phyloP scores from a whole-genome alignment of 495 filamentous ascomycete species.

The Penicillium goetzii region DNA sequence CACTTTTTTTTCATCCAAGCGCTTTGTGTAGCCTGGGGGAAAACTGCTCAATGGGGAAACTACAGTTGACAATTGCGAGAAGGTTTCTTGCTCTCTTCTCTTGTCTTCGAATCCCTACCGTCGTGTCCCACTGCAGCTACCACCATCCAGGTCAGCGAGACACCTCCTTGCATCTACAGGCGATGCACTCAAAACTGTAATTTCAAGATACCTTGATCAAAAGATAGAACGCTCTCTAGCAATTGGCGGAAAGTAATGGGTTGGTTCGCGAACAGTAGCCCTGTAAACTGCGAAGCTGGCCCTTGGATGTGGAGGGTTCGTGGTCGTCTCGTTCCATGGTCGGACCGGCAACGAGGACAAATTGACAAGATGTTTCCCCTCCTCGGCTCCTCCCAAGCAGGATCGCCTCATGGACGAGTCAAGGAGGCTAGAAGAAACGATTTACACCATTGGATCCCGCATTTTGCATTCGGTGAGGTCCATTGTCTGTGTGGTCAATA shows the following conservation, averaged over 20 bases:
- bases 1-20: background rate
- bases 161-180: conserved; percentile 2
- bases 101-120: background rate
- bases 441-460: conserved; percentile 1
- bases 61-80: background rate
- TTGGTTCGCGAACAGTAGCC: background rate
- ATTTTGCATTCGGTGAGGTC: background rate
- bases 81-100: background rate
- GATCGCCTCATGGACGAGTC: background rate
- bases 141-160: background rate
- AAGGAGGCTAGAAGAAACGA: background rate
- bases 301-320: conserved; percentile 7
- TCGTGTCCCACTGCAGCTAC: conserved; percentile 1
- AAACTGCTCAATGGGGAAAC: background rate
- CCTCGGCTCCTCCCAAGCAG: background rate
- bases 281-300: conserved; percentile 3
- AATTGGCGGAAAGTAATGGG: background rate
- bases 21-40: conserved; percentile 15
- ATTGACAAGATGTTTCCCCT: background rate
- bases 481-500: conserved; percentile 1
- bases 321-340: conserved; percentile 11
- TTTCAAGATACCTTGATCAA: background rate
- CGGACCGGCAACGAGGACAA: background rate
- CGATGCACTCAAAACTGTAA: conserved; percentile 2
- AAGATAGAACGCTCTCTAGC: background rate